Conservation (phyloP, 176 grass and related monocot genomes). For the Eragrostis curvula region DNA sequence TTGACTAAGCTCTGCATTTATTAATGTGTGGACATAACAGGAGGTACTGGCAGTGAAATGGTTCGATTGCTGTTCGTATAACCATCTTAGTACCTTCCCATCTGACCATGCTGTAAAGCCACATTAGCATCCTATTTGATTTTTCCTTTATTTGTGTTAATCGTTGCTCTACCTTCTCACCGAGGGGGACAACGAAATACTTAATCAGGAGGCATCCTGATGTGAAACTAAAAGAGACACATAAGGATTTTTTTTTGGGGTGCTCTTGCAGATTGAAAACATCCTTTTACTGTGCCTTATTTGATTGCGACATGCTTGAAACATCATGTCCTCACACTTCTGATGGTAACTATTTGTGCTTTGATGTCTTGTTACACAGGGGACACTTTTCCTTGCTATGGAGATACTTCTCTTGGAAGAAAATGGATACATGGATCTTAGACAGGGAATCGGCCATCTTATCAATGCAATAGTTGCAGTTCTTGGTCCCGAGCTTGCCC, state of each 20-base stretch:
- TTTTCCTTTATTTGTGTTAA: slow-evolving; percentile 1
- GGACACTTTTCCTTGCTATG: slow-evolving; percentile 94
- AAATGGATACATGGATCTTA: slow-evolving; percentile 89
- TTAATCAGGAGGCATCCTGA: slow-evolving; percentile 22
- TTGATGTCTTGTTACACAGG: slow-evolving; percentile 66
- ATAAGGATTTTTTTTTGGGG: neutral
- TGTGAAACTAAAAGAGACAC: slow-evolving; percentile 22
- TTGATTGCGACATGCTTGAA: neutral
- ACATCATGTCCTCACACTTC: slow-evolving; percentile 15
- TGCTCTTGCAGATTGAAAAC: neutral
- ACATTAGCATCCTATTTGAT: slow-evolving; percentile 1
- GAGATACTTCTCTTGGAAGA: slow-evolving; percentile 96
- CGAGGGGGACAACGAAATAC: neutral
- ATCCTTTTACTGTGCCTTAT: slow-evolving; percentile 31
- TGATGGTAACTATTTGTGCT: slow-evolving; percentile 35
- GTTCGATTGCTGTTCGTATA: neutral
- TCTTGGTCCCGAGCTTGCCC: slow-evolving; percentile 93
- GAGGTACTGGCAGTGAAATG: slow-evolving; percentile 9
- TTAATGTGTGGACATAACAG: slow-evolving; percentile 1
- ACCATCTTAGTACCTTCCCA: slow-evolving; percentile 22
- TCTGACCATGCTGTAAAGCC: neutral
- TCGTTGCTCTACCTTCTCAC: neutral
- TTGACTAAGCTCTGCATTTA: neutral
- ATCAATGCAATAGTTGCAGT: slow-evolving; percentile 98
- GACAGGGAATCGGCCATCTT: slow-evolving; percentile 87